A percentile compares a stretch with the other conserved stretches of the same genome.
phyloP scores from a whole-genome alignment of 768 basidiomycete genomes.

The Tricholoma matsutake region DNA sequence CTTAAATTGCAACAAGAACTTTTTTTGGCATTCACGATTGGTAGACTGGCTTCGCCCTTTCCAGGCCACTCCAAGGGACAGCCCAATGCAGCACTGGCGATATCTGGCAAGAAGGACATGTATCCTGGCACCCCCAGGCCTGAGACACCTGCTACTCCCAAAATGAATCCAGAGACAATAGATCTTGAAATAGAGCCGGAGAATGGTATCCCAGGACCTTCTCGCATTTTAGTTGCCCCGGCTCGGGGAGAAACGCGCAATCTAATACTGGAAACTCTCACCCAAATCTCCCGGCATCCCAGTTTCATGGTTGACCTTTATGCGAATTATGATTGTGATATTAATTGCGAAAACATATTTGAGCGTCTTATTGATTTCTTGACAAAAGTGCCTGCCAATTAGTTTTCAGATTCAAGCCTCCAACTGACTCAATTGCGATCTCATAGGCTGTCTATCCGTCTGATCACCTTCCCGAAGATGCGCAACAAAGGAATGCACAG shows the following conservation, averaged over 20 bases:
- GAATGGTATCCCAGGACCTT: slow-evolving; percentile 45
- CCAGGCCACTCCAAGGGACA: slow-evolving; percentile 24
- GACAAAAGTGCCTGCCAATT: slow-evolving; percentile 60
- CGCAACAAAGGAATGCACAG: slow-evolving; percentile 75
- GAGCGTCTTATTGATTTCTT: slow-evolving; percentile 86
- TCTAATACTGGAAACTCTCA: slow-evolving; percentile 84
- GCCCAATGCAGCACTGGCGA: slow-evolving; percentile 9
- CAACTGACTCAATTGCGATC: not conserved
- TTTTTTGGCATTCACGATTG: slow-evolving; percentile 91
- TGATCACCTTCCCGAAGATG: slow-evolving; percentile 56
- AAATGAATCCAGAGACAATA: slow-evolving; percentile 35
- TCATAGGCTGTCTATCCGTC: slow-evolving; percentile 76
- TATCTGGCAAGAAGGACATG: slow-evolving; percentile 27
- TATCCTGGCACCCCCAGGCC: slow-evolving; percentile 43
- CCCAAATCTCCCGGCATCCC: slow-evolving; percentile 74
- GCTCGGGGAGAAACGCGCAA: slow-evolving; percentile 87
- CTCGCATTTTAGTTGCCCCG: slow-evolving; percentile 63
- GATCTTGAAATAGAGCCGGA: slow-evolving; percentile 42
- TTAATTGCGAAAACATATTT: slow-evolving; percentile 94
- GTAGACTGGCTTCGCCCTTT: slow-evolving; percentile 70
- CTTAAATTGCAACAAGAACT: slow-evolving; percentile 95
- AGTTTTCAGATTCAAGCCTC: not conserved
- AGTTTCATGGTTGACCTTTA: slow-evolving; percentile 97
- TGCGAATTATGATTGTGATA: slow-evolving; percentile 95
- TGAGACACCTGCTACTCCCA: slow-evolving; percentile 44